These are phyloP conservation scores for Hawksworthiomyces lignivorus DNA, from an alignment of 2,329 filamentous ascomycete species.

Conservation along the genomic window DNA sequence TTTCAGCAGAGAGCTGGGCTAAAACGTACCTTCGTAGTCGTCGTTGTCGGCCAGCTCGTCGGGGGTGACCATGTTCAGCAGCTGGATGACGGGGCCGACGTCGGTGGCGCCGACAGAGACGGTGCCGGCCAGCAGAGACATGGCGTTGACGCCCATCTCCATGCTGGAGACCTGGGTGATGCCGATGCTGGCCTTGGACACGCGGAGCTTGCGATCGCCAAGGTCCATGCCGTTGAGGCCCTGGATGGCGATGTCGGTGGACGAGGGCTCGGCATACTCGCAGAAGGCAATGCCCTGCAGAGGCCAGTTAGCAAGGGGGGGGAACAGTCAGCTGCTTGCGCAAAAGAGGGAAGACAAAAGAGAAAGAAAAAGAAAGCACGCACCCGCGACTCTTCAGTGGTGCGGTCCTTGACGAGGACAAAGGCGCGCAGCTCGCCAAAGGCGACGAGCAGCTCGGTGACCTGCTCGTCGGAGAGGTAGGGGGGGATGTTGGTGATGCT, in stretches of 20 bases:
- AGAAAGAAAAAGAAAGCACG: too few relatives aligned
- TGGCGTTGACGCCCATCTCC: conserved; percentile 94
- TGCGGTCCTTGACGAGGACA: conserved; percentile 76
- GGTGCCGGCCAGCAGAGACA: conserved; percentile 94
- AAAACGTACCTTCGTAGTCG: conserved; percentile 74
- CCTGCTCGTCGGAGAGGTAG: conserved; percentile 85
- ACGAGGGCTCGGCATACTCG: conserved; percentile 74
- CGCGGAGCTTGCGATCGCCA: conserved; percentile 77
- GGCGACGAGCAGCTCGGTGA: conserved; percentile 79
- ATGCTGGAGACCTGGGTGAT: conserved; percentile 86
- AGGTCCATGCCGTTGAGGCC: conserved; percentile 90
- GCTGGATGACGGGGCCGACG: conserved; percentile 74
- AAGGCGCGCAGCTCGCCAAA: conserved; percentile 95
- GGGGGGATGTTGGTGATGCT: conserved; percentile 82
- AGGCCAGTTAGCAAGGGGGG: too few relatives aligned
- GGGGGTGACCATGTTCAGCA: conserved; percentile 97
- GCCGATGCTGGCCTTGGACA: conserved; percentile 83
- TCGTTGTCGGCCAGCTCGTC: conserved; percentile 92
- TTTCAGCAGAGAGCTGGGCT: background rate
- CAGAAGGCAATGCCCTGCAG: conserved; percentile 97
- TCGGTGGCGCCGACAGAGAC: conserved; percentile 67
- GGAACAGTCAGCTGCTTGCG: too few relatives aligned
- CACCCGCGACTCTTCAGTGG: conserved; percentile 81
- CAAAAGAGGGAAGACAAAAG: too few relatives aligned
- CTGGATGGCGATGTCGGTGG: conserved; percentile 80